A percentile compares a stretch with the other conserved stretches of the same genome.
phyloP scores from a whole-genome alignment of 768 basidiomycete species.

The Cystofilobasidium macerans region DNA sequence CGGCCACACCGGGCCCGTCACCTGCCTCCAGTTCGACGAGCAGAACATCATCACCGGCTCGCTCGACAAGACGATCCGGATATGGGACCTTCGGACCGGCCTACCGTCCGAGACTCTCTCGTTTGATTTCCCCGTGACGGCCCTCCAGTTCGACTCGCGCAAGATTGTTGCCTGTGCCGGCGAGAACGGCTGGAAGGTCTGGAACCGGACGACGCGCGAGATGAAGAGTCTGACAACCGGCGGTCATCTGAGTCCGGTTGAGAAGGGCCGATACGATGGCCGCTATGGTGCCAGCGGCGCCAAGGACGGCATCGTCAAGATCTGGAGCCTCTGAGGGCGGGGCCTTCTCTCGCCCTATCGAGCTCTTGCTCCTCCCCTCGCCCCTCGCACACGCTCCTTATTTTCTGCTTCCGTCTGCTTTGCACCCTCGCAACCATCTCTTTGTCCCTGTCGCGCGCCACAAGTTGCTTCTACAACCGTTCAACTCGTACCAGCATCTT shows the following conservation, averaged over 20 bases:
- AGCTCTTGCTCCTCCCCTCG: too few species aligned
- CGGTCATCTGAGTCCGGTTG: constrained; percentile 83
- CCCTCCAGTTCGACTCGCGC: constrained; percentile 84
- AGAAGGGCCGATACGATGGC: constrained; percentile 88
- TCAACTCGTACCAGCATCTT: too few species aligned
- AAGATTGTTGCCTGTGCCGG: constrained; percentile 87
- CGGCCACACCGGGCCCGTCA: constrained; percentile 87
- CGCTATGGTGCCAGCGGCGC: constrained; percentile 85
- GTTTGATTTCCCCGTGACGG: constrained; percentile 82
- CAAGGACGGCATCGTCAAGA: constrained; percentile 72
- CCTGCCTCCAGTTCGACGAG: constrained; percentile 91
- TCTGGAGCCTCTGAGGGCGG: constrained; percentile 66
- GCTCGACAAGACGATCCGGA: constrained; percentile 86
- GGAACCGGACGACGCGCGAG: constrained; percentile 87
- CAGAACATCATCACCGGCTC: constrained; percentile 83
- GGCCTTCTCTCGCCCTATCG: too few species aligned
- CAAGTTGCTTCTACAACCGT: too few species aligned
- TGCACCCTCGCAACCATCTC: too few species aligned
- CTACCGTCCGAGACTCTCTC: constrained; percentile 75
- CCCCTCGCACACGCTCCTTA: too few species aligned
- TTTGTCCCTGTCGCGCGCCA: too few species aligned
- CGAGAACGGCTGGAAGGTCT: constrained; percentile 89
- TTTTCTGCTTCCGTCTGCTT: too few species aligned
- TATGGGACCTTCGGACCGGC: constrained; percentile 93
- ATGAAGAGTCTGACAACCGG: constrained; percentile 74